Conservation (phyloP, 805 yeast species). For the Yamadazyma philogaea region DNA sequence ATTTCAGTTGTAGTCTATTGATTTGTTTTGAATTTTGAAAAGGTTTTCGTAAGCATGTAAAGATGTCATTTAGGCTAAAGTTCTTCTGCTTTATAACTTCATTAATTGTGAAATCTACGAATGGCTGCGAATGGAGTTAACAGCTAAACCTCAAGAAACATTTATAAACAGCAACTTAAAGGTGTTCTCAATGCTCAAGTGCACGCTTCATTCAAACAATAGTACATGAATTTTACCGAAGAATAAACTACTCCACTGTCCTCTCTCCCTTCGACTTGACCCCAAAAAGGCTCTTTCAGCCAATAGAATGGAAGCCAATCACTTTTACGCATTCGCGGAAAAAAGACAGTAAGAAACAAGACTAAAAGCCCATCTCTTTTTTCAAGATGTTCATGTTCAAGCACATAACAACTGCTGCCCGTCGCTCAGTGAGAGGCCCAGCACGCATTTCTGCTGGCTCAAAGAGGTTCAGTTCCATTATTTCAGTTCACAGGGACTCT, state of each 20-base stretch:
- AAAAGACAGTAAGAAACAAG: conserved; percentile 3
- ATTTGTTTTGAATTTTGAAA: too few relatives aligned
- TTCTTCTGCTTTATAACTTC: too few relatives aligned
- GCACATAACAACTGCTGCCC: conserved; percentile 1
- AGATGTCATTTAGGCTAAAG: too few relatives aligned
- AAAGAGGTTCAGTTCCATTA: conserved; percentile 36
- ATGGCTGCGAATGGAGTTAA: neutral
- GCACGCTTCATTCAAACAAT: too few relatives aligned
- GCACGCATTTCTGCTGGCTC: neutral
- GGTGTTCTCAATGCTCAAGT: too few relatives aligned
- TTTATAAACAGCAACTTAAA: too few relatives aligned
- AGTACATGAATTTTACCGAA: too few relatives aligned
- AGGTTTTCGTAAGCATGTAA: too few relatives aligned
- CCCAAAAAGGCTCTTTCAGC: conserved; percentile 5
- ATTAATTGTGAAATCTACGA: neutral
- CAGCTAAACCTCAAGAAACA: too few relatives aligned
- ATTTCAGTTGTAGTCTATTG: too few relatives aligned
- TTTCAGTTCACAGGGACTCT: conserved; percentile 71
- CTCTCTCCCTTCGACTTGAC: too few relatives aligned
- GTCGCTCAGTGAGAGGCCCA: conserved; percentile 3
- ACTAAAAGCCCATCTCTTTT: conserved; percentile 1
- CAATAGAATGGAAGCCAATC: conserved; percentile 13
- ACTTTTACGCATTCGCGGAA: conserved; percentile 14
- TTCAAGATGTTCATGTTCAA: conserved; percentile 7
- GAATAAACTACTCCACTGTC: too few relatives aligned